Evolutionary conservation across 2,329 filamentous ascomycete genomes (phyloP), one percentile per base, ranked within the genome.

Genomic region (Claviceps sp.): DNA sequence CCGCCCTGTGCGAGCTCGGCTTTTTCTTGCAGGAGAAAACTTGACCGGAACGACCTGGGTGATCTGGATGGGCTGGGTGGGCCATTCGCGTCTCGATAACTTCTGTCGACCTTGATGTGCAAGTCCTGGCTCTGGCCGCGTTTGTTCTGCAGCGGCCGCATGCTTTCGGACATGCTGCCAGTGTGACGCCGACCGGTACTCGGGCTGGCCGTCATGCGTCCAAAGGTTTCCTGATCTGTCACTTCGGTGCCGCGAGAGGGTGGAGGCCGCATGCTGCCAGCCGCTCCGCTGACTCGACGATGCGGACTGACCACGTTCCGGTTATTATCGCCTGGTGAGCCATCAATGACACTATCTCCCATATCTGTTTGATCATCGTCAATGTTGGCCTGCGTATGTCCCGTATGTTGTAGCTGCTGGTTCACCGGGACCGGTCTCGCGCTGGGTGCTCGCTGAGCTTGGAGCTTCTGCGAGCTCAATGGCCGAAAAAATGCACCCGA

Each of bases 381-480:
- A n/a, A 69, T 57, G 40, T 58, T 62, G 37, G 61, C 58, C 26
- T 54, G 54, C 7, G 52, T 34, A n/a, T 55, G 56, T 18, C 63
- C 61, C 7, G 52, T 34, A n/a, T 55, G 56, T 18, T 64, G 61
- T 22, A 65, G 65, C 24, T 62, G 63, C 45, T 73, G 70, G 52
- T 63, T 65, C 59, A 69, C 65, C 22, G 69, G 72, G 14, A 66
- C 59, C 5, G 74, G 71, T 22, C 76, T 70, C 40, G 71, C 63
- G 8, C 68, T 76, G 57, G 84, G 79, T 56, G 62, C 82, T 65
- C 91, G 78, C 68, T 97, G 93, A 51, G 89, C 89, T 69, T 97
- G 91, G 49, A 97, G 74, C 65, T 88, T 85, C 66, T 95, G 89
- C 24, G 91, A 95, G 70, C 90, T 97, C 88, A 98, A 95, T 41